Evolutionary conservation across 2,329 filamentous ascomycete species (phyloP).

Genomic region (Diaporthe eres): DNA sequence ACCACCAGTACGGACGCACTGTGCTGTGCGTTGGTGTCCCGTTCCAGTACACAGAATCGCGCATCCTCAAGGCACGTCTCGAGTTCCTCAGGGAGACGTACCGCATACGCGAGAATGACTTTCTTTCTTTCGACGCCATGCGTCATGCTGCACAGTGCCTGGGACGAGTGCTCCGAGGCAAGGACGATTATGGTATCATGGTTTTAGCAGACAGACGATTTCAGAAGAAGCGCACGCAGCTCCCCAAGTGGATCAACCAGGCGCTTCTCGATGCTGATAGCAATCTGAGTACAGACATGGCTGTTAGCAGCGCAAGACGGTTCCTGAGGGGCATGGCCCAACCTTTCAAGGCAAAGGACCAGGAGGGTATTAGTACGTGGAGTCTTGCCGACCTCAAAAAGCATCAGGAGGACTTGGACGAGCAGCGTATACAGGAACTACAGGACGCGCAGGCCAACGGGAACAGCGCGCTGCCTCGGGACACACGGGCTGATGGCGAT

Average conservation of each 20-base stretch:
- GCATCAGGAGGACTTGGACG: constrained; percentile 82
- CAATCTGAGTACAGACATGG: constrained; percentile 96
- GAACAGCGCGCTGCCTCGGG: constrained; percentile 11
- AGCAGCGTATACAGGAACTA: constrained; percentile 76
- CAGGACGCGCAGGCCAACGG: constrained; percentile 54
- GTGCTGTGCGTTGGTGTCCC: constrained; percentile 97
- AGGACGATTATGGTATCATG: constrained; percentile 99
- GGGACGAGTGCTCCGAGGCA: constrained; percentile 92
- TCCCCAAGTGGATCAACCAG: constrained; percentile 97
- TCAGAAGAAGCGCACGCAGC: constrained; percentile 88
- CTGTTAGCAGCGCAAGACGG: constrained; percentile 87
- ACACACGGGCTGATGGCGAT: constrained; percentile 37
- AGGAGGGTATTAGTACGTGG: constrained; percentile 96
- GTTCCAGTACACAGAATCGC: constrained; percentile 98
- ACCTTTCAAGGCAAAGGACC: constrained; percentile 84
- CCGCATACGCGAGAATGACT: constrained; percentile 96
- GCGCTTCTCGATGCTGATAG: constrained; percentile 87
- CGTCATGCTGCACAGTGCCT: constrained; percentile 97
- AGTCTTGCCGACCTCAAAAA: constrained; percentile 81
- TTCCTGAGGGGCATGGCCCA: constrained; percentile 95
- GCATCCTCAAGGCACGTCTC: constrained; percentile 94
- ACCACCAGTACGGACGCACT: constrained; percentile 96
- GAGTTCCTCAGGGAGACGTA: constrained; percentile 98
- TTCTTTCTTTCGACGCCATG: constrained; percentile 99
- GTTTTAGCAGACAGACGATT: constrained; percentile 95